Evolutionary conservation across 441 rosid genomes (phyloP).

Genomic region (Erodium chrysanthum): DNA sequence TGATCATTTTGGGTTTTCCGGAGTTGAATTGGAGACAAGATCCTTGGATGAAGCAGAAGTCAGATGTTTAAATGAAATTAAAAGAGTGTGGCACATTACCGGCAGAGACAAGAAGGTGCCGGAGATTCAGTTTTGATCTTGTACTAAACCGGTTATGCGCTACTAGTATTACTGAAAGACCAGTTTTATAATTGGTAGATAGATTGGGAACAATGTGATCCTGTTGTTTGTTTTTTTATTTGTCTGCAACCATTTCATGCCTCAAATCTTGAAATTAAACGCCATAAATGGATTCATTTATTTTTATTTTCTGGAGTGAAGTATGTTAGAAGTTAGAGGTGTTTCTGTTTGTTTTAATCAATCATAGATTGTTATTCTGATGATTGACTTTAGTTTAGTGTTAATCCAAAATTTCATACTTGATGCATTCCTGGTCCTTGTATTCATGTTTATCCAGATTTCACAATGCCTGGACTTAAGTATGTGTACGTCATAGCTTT

Average conservation of each 20-base stretch:
- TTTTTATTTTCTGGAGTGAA: neutral
- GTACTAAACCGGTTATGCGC: neutral
- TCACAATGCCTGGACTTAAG: too few relatives aligned
- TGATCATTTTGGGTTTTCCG: conserved; percentile 12
- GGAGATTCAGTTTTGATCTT: neutral
- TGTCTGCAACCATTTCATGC: too few relatives aligned
- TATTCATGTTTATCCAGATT: too few relatives aligned
- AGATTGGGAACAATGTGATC: neutral
- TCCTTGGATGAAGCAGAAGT: neutral
- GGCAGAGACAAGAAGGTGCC: neutral
- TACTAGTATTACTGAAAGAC: too few relatives aligned
- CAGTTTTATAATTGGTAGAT: neutral
- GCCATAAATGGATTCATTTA: neutral
- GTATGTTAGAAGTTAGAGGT: too few relatives aligned
- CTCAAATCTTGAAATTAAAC: neutral
- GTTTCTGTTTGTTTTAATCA: too few relatives aligned
- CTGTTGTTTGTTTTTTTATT: neutral
- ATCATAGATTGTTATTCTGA: neutral
- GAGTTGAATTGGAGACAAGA: neutral
- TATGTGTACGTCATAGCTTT: too few relatives aligned
- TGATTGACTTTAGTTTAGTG: neutral
- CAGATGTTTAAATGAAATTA: neutral
- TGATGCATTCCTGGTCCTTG: too few relatives aligned
- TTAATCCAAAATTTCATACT: neutral
- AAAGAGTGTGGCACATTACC: neutral